Evolutionary conservation across 176 grass and related monocot genomes (phyloP), one percentile per base, ranked within the genome.

Genomic region (Miscanthus lutarioriparius): DNA sequence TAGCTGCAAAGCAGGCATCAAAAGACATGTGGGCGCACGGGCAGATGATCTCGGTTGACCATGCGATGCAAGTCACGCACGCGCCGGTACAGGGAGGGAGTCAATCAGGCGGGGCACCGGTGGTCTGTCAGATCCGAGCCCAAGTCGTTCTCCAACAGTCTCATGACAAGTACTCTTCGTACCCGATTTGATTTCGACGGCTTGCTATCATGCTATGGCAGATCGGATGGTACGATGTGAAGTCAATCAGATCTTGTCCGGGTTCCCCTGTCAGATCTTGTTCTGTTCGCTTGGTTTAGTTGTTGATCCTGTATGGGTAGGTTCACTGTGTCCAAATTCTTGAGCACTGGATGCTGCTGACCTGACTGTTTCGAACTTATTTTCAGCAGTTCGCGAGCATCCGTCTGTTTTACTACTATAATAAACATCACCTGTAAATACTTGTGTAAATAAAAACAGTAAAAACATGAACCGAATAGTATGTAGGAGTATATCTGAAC

Each of bases 1-100:
- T 73, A 73, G 69, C 77, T 43, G 77, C 33, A 75, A 74, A 81
- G 27, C 39, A 43, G 51, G 44, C 77, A 81, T 75, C 70, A 66
- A 67, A 66, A 79, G 68, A 17, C 38, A 43, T n/a, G 43, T 80
- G 59, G 56, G 58, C 43, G 69, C 69, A 74, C 58, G 43, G 14
- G 56, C n/a, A 8, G 67, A 8, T 7, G 49, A 20, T 65, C 56
- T 51, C 40, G 5, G 43, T 70, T 72, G 58, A 74, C 43, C 84
- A 61, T 25, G 58, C 9, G 12, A 25, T 61, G 10, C 58, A 3
- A 39, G 12, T 37, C 53, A 36, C 44, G 39, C 38, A 7, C 53
- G 20, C 12, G 75, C 19, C 51, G 22, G 54, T 59, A 23, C 54
- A 58, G 22, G 56, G 56, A 61, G 56, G 58, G 56, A 61, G 56